These are phyloP conservation scores for Gentiana straminea DNA, from an alignment of 257 asterid genomes.

Conservation along the genomic window DNA sequence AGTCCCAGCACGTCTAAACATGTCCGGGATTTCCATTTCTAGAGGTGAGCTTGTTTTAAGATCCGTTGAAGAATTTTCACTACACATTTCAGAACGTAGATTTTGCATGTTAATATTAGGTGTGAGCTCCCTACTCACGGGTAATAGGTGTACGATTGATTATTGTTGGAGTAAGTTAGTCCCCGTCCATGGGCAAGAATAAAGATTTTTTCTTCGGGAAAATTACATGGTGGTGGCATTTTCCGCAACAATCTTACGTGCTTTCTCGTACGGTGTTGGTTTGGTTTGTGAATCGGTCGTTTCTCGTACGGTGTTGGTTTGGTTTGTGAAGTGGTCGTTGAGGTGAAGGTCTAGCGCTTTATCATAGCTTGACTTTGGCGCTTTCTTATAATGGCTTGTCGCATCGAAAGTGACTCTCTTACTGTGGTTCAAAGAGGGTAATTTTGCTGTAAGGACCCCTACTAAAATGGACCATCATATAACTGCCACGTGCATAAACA, in stretches of 20 bases:
- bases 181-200: no score
- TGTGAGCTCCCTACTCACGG: no score
- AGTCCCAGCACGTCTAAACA: slow-evolving; percentile 91
- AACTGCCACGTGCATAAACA: no score
- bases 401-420: no score
- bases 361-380: not conserved
- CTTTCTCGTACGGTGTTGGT: not conserved
- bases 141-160: no score
- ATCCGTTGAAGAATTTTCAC: slow-evolving; percentile 18
- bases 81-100: slow-evolving; percentile 27
- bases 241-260: no score
- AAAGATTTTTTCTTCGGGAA: no score
- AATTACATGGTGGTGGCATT: no score
- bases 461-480: no score
- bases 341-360: not conserved
- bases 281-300: not conserved
- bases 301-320: not conserved
- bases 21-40: slow-evolving; percentile 24
- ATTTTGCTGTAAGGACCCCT: no score
- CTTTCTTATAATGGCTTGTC: not conserved
- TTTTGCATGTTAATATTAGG: slow-evolving; percentile 25
- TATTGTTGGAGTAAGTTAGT: no score
- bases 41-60: slow-evolving; percentile 9
- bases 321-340: not conserved
- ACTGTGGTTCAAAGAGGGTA: no score